Percentiles rank a stretch among this genome's conserved stretches.
These are phyloP conservation scores for Vaccinium myrtillus DNA, from an alignment of 148 eudicot species.

Conservation along the genomic window DNA sequence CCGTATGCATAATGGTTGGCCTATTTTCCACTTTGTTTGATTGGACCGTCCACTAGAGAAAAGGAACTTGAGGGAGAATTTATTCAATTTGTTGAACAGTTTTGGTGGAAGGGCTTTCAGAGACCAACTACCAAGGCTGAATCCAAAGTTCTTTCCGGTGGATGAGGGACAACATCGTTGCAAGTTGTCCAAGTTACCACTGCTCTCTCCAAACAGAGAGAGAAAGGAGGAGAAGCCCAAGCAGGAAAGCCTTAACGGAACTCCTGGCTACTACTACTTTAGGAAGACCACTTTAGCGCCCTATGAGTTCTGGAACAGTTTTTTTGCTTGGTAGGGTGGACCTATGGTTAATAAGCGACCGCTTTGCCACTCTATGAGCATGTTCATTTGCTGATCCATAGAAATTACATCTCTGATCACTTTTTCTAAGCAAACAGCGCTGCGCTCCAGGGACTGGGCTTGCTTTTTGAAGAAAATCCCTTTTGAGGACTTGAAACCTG, in stretches of 20 bases:
- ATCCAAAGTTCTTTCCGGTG: neutral
- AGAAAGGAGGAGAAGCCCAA: neutral
- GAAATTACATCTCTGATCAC: neutral
- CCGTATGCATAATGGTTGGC: neutral
- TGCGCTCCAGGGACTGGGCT: neutral
- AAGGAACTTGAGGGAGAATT: neutral
- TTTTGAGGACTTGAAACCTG: neutral
- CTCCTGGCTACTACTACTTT: neutral
- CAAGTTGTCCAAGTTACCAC: neutral
- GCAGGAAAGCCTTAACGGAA: neutral
- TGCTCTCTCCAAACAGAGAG: neutral
- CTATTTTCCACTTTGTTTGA: neutral
- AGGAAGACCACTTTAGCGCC: neutral
- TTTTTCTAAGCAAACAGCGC: neutral
- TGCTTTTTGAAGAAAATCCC: neutral
- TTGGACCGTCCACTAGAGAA: neutral
- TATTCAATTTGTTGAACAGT: neutral
- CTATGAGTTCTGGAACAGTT: neutral
- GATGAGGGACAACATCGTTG: neutral
- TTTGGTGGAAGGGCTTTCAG: neutral
- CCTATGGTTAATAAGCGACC: neutral
- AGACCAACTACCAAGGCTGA: neutral
- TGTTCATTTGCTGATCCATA: no score
- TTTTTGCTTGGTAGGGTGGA: neutral
- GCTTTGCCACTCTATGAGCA: no score